These are phyloP conservation scores for Cudoniella acicularis DNA, from an alignment of 495 filamentous ascomycete genomes.

Conservation along the genomic window DNA sequence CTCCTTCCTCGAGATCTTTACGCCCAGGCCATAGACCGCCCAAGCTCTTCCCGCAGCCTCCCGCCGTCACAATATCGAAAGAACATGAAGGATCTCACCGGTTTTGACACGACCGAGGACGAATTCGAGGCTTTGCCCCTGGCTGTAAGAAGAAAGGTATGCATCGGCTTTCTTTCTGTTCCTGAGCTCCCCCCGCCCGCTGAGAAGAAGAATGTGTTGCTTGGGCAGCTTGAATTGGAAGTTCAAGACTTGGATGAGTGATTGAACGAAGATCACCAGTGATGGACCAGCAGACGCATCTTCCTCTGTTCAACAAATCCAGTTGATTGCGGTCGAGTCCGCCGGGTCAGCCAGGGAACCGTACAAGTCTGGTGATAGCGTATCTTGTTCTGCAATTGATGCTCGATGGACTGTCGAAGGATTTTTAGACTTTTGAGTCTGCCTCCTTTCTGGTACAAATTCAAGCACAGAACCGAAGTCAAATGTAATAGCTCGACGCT, in stretches of 20 bases:
- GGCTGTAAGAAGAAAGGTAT: constrained; percentile 54
- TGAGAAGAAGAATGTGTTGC: not conserved
- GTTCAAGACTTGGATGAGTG: no score
- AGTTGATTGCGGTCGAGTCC: not conserved
- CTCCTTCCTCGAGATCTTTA: constrained; percentile 15
- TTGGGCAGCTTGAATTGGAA: not conserved
- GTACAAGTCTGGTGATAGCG: not conserved
- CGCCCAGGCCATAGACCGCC: constrained; percentile 22
- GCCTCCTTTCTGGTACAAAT: not conserved
- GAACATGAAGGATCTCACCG: constrained; percentile 27
- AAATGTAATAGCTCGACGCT: not conserved
- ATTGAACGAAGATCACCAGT: no score
- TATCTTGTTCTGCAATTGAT: not conserved
- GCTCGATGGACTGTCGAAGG: not conserved
- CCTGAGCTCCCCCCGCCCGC: not conserved
- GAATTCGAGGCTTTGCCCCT: constrained; percentile 55
- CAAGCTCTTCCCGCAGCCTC: constrained; percentile 20
- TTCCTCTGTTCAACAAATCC: no score
- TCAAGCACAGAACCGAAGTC: not conserved
- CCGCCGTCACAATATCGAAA: constrained; percentile 13
- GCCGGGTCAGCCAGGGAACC: not conserved
- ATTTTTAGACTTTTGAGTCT: not conserved
- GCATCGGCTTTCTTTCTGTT: constrained; percentile 16
- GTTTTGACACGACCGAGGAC: constrained; percentile 25
- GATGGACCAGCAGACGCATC: no score